Evolutionary conservation across 2,329 filamentous ascomycete species (phyloP), one percentile per base, ranked within the genome.

Genomic region (Paracorniculantispora psalliotae): DNA sequence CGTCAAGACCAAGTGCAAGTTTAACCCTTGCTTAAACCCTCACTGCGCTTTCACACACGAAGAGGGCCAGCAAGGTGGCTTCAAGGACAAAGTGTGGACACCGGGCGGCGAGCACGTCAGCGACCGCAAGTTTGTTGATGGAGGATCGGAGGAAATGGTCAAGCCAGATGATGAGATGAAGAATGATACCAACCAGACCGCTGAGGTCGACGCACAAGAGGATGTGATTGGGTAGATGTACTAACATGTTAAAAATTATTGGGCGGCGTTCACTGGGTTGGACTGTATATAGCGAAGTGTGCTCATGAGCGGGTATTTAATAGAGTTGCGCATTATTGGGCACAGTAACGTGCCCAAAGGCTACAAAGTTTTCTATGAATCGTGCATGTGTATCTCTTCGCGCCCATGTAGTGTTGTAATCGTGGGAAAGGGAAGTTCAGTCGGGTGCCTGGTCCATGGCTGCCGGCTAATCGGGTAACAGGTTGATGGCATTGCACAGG

Each of bases 61-160:
- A 43, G 91, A 96, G 57, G 94, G 93, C 13, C 94, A 99, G 77
- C 86, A 90, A 66, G 91, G 90, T 53, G 85, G 83, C 15, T 93
- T 92, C 74, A 84, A 87, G 62, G 91, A 96, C 72, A 97, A 96
- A 76, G 91, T 96, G 28, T 97, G 93, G 93, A 92, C 87, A 19
- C 83, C 91, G 3, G 83, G 81, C 12, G 83, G 81, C n/a, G 78
- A 83, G 59, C 91, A 96, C 71, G 86, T 96, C 52, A 96, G 91
- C 69, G 91, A 96, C 73, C 82, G 92, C 67, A 93, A 90, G 70
- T 97, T 96, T 75, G 86, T 93, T 53, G 86, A 91, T 60, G 87
- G 90, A 50, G 81, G 76, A 6, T 76, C 79, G 28, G 87, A 91
- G 70, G 91, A 96, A 74, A 76, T 90, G 54, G 85, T 96, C 62